phyloP scores from a whole-genome alignment of 768 basidiomycete genomes.

The Pleurotus eryngii region DNA sequence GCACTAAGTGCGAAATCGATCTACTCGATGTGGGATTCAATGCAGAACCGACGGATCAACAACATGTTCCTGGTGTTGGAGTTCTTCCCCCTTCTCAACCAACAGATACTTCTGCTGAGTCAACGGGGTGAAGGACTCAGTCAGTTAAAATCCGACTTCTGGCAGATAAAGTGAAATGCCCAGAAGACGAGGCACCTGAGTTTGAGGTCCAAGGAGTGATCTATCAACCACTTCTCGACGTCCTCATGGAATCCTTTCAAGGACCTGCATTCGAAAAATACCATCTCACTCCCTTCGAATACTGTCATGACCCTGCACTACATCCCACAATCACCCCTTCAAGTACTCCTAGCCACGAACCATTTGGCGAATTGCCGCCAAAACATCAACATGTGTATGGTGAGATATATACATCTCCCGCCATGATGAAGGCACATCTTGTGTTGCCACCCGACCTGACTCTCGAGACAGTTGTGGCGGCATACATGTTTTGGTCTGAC shows the following conservation, averaged over 20 bases:
- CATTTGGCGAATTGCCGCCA: background rate
- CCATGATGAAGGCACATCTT: too few species aligned
- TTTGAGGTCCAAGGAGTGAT: constrained; percentile 25
- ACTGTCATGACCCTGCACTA: constrained; percentile 12
- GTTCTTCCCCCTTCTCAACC: too few species aligned
- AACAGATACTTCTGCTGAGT: background rate
- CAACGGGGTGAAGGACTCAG: constrained; percentile 17
- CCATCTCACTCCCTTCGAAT: constrained; percentile 15
- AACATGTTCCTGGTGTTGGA: background rate
- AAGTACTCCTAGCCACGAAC: too few species aligned
- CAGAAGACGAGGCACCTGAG: constrained; percentile 22
- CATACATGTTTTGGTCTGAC: constrained; percentile 29
- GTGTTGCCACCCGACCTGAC: too few species aligned
- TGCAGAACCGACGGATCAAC: background rate
- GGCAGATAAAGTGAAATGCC: constrained; percentile 12
- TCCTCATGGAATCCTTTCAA: constrained; percentile 18
- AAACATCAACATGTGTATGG: too few species aligned
- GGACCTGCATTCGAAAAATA: constrained; percentile 9
- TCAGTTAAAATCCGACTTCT: constrained; percentile 21
- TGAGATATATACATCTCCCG: too few species aligned
- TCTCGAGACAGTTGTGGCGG: background rate
- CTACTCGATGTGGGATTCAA: constrained; percentile 13
- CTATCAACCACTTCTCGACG: constrained; percentile 19
- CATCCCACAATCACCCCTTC: constrained; percentile 6
- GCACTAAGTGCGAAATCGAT: constrained; percentile 10